phyloP scores from a whole-genome alignment of 345 rosid genomes.

The Hypericum perforatum region DNA sequence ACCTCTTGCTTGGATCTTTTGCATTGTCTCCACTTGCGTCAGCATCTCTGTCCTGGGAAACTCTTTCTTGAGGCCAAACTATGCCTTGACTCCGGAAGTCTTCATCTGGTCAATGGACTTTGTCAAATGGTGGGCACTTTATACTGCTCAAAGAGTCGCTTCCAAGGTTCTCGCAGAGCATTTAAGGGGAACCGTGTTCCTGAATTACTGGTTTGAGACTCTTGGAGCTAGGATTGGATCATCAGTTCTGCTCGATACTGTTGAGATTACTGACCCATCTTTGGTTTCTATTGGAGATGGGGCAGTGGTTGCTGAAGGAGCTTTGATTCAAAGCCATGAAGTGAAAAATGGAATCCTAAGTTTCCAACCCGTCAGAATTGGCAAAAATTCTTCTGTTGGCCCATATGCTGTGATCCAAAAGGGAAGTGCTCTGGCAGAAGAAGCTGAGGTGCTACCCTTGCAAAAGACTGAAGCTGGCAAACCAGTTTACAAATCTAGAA shows the following conservation, averaged over 20 bases:
- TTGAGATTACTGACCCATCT: conserved; percentile 56
- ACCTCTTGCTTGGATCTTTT: conserved; percentile 60
- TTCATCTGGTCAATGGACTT: conserved; percentile 49
- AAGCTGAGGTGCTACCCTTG: conserved; percentile 34
- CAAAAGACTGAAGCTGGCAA: conserved; percentile 42
- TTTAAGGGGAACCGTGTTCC: conserved; percentile 52
- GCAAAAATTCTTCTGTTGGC: conserved; percentile 38
- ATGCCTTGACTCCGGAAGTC: conserved; percentile 34
- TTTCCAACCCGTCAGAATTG: conserved; percentile 39
- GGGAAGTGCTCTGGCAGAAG: conserved; percentile 43
- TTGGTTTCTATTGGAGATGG: conserved; percentile 55
- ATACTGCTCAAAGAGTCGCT: conserved; percentile 48
- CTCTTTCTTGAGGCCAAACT: conserved; percentile 47
- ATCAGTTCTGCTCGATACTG: conserved; percentile 46
- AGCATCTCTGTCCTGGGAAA: conserved; percentile 41
- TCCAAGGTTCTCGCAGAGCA: conserved; percentile 50
- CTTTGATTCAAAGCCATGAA: conserved; percentile 53
- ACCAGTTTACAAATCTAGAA: conserved; percentile 17
- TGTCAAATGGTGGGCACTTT: conserved; percentile 71
- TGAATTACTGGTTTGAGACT: conserved; percentile 58
- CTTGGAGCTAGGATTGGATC: conserved; percentile 56
- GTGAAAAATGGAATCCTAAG: conserved; percentile 44
- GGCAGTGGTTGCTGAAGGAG: conserved; percentile 51
- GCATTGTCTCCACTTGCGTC: conserved; percentile 35
- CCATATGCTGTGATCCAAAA: conserved; percentile 55